Percentiles rank a stretch among this genome's conserved stretches.
These are phyloP conservation scores for Kuraishia piskuri DNA, from an alignment of 805 yeast genomes.

Conservation along the genomic window DNA sequence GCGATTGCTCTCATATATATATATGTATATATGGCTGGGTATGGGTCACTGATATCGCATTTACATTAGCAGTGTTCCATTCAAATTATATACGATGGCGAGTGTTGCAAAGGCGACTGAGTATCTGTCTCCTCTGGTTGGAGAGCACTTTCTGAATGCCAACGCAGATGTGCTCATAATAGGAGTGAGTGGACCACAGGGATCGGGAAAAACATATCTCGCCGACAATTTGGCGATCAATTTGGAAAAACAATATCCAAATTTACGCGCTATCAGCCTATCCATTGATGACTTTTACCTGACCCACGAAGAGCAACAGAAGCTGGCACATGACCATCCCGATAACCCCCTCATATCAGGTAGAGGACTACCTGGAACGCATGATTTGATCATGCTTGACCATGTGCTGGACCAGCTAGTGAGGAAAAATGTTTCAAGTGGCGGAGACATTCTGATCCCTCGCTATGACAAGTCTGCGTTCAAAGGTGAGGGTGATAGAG, in stretches of 20 bases:
- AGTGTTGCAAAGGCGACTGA: slow-evolving; percentile 10
- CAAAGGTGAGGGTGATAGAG: slow-evolving; percentile 76
- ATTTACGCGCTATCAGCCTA: slow-evolving; percentile 33
- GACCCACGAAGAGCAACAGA: slow-evolving; percentile 50
- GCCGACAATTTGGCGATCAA: slow-evolving; percentile 30
- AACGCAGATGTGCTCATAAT: slow-evolving; percentile 35
- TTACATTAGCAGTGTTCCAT: too few species aligned
- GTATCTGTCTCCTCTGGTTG: slow-evolving; percentile 22
- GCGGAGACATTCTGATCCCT: slow-evolving; percentile 37
- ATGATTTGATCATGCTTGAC: slow-evolving; percentile 49
- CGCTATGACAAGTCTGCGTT: slow-evolving; percentile 68
- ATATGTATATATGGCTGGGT: too few species aligned
- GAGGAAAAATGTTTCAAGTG: background rate
- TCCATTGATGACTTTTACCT: slow-evolving; percentile 87
- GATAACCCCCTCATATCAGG: slow-evolving; percentile 55
- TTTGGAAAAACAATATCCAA: slow-evolving; percentile 26
- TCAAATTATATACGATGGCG: background rate
- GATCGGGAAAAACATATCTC: slow-evolving; percentile 65
- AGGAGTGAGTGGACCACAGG: slow-evolving; percentile 69
- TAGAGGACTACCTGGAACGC: slow-evolving; percentile 92
- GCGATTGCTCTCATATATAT: too few species aligned
- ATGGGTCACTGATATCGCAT: too few species aligned
- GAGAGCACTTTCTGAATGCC: slow-evolving; percentile 13
- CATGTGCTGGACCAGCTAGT: slow-evolving; percentile 24
- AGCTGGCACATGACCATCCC: slow-evolving; percentile 28